These are phyloP conservation scores for Psidium guajava DNA, from an alignment of 345 rosid species.

Conservation along the genomic window DNA sequence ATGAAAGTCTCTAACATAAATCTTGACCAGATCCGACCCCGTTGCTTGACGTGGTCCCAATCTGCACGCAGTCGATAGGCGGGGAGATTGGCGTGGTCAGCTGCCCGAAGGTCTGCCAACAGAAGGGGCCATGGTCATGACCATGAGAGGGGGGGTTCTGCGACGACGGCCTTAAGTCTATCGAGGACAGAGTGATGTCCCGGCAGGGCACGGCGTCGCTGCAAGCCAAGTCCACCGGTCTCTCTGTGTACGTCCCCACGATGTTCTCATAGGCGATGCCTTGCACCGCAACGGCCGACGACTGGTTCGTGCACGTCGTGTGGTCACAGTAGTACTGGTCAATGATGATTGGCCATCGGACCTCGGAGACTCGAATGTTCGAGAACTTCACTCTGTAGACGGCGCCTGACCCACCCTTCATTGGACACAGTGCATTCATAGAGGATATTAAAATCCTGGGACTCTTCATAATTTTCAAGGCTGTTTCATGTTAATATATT, in stretches of 20 bases:
- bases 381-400: conserved; percentile 13
- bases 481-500: not conserved
- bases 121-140: not conserved
- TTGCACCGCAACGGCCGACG: conserved; percentile 13
- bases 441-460: not conserved
- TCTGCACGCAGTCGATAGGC: not conserved
- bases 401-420: conserved; percentile 17
- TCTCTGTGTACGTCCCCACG: conserved; percentile 21
- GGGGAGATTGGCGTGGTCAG: not conserved
- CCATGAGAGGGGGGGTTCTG: not conserved
- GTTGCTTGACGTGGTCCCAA: not conserved
- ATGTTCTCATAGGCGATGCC: conserved; percentile 12
- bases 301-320: conserved; percentile 17
- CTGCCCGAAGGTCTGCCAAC: not conserved
- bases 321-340: conserved; percentile 20
- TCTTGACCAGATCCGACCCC: not conserved
- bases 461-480: not conserved
- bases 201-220: conserved; percentile 28
- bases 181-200: conserved; percentile 1
- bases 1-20: not conserved
- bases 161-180: conserved; percentile 3
- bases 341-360: conserved; percentile 16
- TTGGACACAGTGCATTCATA: not conserved
- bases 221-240: conserved; percentile 16
- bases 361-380: conserved; percentile 17